Evolutionary conservation across 768 basidiomycete genomes (phyloP).

Genomic region (Auricularia heimuer): DNA sequence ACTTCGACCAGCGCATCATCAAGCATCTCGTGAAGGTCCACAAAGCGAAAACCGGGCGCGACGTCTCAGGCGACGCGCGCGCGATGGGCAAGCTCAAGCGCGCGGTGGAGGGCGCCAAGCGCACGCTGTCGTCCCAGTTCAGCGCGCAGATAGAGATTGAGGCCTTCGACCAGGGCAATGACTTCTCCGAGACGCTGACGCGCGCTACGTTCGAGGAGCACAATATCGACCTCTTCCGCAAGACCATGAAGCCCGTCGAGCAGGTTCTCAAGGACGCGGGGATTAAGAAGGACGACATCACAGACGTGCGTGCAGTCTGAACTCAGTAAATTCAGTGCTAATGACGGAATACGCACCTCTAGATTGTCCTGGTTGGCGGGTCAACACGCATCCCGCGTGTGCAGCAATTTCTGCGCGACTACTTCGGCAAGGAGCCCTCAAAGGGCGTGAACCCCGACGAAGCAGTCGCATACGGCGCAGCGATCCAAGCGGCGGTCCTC

Average conservation of each 20-base stretch:
- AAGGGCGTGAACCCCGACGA: constrained; percentile 46
- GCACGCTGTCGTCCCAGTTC: constrained; percentile 48
- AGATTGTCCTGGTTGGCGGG: constrained; percentile 31
- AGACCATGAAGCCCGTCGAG: constrained; percentile 45
- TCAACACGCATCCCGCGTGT: constrained; percentile 47
- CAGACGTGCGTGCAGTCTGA: constrained; percentile 27
- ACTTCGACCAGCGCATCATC: constrained; percentile 36
- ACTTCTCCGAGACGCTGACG: constrained; percentile 40
- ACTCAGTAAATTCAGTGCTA: not conserved
- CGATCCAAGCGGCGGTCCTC: constrained; percentile 42
- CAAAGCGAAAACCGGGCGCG: constrained; percentile 35
- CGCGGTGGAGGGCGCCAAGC: constrained; percentile 64
- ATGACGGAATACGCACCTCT: not conserved
- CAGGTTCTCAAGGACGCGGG: constrained; percentile 43
- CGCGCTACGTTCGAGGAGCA: constrained; percentile 46
- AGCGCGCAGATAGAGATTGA: constrained; percentile 39
- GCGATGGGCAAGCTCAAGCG: constrained; percentile 45
- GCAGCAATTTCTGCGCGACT: constrained; percentile 41
- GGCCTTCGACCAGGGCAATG: constrained; percentile 40
- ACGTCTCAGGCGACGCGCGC: constrained; percentile 33
- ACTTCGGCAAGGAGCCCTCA: constrained; percentile 42
- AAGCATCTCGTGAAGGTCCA: constrained; percentile 38
- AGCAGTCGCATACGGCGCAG: constrained; percentile 46
- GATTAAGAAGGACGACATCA: constrained; percentile 40
- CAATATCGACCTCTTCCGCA: constrained; percentile 43